Evolutionary conservation across 2,329 filamentous ascomycete species (phyloP).

Genomic region (Truncatella angustata): DNA sequence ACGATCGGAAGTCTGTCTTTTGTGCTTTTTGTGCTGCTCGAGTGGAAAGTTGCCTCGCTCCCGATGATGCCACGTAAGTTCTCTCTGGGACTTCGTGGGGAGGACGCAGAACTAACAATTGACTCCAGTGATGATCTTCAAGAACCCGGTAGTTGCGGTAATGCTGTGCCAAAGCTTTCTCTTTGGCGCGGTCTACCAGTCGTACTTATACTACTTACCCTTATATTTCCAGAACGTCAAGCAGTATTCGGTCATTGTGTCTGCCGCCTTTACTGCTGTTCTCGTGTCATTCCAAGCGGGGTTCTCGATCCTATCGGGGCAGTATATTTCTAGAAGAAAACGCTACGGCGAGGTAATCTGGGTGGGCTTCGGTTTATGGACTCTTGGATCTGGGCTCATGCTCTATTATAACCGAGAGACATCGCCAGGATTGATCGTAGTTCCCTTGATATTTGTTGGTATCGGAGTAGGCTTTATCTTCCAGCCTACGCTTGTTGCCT

Average conservation of each 20-base stretch:
- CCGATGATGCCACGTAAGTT: constrained; percentile 55
- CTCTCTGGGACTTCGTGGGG: too few relatives aligned
- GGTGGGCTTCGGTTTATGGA: constrained; percentile 33
- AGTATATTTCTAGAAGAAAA: constrained; percentile 55
- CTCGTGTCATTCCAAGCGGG: constrained; percentile 46
- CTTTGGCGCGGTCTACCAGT: constrained; percentile 58
- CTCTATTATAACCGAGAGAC: constrained; percentile 46
- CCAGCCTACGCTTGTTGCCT: constrained; percentile 51
- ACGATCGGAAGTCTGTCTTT: constrained; percentile 44
- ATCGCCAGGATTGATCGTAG: constrained; percentile 44
- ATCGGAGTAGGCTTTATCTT: constrained; percentile 51
- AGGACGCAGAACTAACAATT: background rate
- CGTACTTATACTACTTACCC: constrained; percentile 59
- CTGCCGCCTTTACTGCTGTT: constrained; percentile 50
- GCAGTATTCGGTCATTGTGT: constrained; percentile 34
- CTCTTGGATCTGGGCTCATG: constrained; percentile 48
- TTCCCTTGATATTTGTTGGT: constrained; percentile 49
- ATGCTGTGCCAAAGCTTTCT: constrained; percentile 60
- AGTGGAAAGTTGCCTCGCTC: constrained; percentile 53
- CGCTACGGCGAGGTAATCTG: constrained; percentile 61
- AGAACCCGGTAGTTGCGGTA: constrained; percentile 47
- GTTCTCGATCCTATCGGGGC: constrained; percentile 47
- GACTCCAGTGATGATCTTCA: constrained; percentile 48
- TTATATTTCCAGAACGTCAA: constrained; percentile 59
- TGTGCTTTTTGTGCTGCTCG: constrained; percentile 49